Conservation (phyloP, 257 asterid species). For the Solanum etuberosum region DNA sequence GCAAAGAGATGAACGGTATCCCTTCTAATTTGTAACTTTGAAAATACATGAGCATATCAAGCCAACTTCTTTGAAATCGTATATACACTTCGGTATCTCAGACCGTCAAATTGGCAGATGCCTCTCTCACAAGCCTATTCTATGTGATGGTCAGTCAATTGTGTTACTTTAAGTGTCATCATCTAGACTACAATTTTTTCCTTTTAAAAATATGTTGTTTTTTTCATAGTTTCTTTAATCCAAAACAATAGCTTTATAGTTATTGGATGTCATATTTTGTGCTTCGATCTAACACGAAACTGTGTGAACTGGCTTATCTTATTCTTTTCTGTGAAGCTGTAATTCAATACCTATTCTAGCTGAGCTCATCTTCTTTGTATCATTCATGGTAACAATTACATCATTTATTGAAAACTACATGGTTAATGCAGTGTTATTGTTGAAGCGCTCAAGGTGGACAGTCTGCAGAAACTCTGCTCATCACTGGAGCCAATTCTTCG, state of each 20-base stretch:
- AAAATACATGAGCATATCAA: background rate
- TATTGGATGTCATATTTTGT: background rate
- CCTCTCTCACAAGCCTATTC: background rate
- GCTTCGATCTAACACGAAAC: background rate
- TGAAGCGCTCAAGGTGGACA: constrained; percentile 89
- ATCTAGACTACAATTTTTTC: background rate
- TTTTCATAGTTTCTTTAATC: background rate
- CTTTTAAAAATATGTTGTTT: background rate
- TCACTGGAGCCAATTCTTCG: constrained; percentile 93
- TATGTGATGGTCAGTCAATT: background rate
- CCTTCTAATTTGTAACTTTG: background rate
- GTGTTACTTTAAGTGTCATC: background rate
- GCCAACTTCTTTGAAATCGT: background rate
- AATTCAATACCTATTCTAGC: background rate
- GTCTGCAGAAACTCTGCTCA: constrained; percentile 92
- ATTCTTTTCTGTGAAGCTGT: background rate
- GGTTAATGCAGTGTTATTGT: constrained; percentile 79
- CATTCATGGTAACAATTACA: background rate
- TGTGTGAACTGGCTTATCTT: background rate
- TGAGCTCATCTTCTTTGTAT: background rate
- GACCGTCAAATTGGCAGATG: background rate
- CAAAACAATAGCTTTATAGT: background rate
- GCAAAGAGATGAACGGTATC: background rate
- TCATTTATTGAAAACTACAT: background rate
- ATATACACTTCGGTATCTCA: background rate